Conservation (phyloP, 73 alveolate species). For the Paraurostyla sp. region DNA sequence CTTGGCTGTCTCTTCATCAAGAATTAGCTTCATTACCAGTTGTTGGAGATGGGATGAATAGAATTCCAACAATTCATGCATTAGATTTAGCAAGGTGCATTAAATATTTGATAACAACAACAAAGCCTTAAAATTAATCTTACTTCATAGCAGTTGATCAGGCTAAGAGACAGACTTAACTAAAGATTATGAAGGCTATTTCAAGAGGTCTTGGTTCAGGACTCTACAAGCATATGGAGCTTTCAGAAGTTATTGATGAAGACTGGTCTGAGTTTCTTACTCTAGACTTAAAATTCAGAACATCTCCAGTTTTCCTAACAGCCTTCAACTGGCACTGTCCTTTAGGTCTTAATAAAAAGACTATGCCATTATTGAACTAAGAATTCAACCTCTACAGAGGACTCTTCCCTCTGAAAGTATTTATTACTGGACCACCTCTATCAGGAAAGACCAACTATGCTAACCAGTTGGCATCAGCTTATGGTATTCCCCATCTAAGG, state of each 20-base stretch:
- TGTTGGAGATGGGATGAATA: conserved; percentile 90
- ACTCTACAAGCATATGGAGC: conserved; percentile 68
- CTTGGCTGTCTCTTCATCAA: conserved; percentile 76
- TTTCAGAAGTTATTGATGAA: conserved; percentile 64
- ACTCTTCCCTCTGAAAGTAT: conserved; percentile 82
- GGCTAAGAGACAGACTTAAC: conserved; percentile 88
- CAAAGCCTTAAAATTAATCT: conserved; percentile 82
- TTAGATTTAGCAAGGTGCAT: conserved; percentile 91
- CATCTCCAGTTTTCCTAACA: conserved; percentile 68
- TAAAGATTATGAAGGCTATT: conserved; percentile 87
- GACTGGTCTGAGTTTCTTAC: conserved; percentile 77
- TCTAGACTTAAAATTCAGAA: conserved; percentile 71
- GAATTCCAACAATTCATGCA: conserved; percentile 97
- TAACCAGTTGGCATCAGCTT: conserved; percentile 78
- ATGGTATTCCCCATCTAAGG: conserved; percentile 88
- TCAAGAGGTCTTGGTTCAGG: conserved; percentile 96
- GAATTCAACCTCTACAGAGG: conserved; percentile 90
- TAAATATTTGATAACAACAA: neutral
- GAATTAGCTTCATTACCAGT: conserved; percentile 49
- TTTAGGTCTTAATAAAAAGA: conserved; percentile 60
- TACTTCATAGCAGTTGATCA: conserved; percentile 95
- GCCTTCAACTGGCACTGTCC: conserved; percentile 79
- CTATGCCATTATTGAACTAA: conserved; percentile 68
- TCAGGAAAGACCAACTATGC: conserved; percentile 88
- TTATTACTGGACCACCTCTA: conserved; percentile 95